phyloP scores from a whole-genome alignment of 805 yeast species.

The Kodamaea restingae region DNA sequence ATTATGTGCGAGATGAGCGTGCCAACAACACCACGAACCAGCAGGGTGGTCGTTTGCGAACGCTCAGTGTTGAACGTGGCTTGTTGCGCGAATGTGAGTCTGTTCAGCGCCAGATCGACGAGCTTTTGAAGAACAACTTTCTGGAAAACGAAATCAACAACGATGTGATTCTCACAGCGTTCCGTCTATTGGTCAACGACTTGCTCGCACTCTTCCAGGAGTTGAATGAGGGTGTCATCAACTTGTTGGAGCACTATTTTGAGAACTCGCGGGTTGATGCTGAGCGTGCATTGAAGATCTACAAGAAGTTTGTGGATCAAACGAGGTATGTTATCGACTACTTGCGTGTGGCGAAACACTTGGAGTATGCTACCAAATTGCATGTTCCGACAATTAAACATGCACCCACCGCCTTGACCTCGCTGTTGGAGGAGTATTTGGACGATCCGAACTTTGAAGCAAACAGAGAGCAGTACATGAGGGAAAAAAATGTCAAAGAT shows the following conservation, averaged over 20 bases:
- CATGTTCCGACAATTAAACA: constrained; percentile 95
- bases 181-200: constrained; percentile 87
- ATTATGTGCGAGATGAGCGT: constrained; percentile 73
- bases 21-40: constrained; percentile 43
- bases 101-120: constrained; percentile 76
- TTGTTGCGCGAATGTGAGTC: constrained; percentile 80
- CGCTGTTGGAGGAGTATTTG: constrained; percentile 82
- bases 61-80: constrained; percentile 69
- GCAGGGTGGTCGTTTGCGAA: constrained; percentile 58
- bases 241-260: constrained; percentile 88
- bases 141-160: constrained; percentile 77
- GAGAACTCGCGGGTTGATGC: constrained; percentile 88
- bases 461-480: constrained; percentile 72
- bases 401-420: constrained; percentile 91
- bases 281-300: constrained; percentile 76
- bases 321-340: constrained; percentile 86
- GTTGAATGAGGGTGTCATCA: constrained; percentile 93
- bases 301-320: constrained; percentile 78
- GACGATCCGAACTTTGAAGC: constrained; percentile 80
- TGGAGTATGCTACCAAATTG: constrained; percentile 80
- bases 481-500: constrained; percentile 46
- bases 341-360: constrained; percentile 82
- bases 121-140: constrained; percentile 69
- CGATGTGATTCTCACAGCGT: constrained; percentile 79
- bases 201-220: constrained; percentile 81